Evolutionary conservation across 1,284 basidiomycete genomes (phyloP).

Genomic region (Ustilago tritici): DNA sequence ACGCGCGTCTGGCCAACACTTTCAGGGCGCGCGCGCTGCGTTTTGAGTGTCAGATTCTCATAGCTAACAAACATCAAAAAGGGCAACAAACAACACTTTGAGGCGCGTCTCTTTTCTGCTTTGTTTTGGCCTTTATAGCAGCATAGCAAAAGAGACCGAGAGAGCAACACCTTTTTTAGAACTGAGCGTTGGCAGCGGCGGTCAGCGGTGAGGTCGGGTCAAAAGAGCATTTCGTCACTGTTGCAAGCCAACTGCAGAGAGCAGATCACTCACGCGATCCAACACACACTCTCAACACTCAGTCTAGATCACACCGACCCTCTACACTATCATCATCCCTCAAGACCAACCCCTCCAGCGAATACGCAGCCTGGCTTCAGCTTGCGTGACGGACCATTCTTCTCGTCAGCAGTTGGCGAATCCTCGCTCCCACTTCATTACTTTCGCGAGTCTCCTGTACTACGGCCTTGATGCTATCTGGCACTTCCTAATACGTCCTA

Average conservation of each 20-base stretch:
- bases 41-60: not conserved
- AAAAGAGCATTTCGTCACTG: not conserved
- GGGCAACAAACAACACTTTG: not conserved
- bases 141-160: not conserved
- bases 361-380: not conserved
- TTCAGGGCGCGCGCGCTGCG: not conserved
- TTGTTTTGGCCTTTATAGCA: slow-evolving; percentile 20
- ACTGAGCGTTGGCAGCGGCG: not conserved
- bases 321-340: slow-evolving; percentile 14
- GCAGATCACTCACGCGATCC: slow-evolving; percentile 22
- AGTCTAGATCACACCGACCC: not conserved
- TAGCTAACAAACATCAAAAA: not conserved
- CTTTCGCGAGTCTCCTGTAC: not conserved
- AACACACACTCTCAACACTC: not conserved
- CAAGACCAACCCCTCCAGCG: slow-evolving; percentile 13
- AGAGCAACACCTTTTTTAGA: slow-evolving; percentile 28
- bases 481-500: not conserved
- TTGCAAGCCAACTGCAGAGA: slow-evolving; percentile 2
- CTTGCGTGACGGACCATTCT: not conserved
- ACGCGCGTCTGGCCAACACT: slow-evolving; percentile 5
- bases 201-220: not conserved
- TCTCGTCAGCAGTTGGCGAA: not conserved
- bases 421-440: slow-evolving; percentile 9
- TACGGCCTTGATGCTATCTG: not conserved
- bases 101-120: slow-evolving; percentile 17